A percentile compares a stretch with the other conserved stretches of the same genome.
Conservation (phyloP, 129 eudicot genomes). For the Calendula officinalis region DNA sequence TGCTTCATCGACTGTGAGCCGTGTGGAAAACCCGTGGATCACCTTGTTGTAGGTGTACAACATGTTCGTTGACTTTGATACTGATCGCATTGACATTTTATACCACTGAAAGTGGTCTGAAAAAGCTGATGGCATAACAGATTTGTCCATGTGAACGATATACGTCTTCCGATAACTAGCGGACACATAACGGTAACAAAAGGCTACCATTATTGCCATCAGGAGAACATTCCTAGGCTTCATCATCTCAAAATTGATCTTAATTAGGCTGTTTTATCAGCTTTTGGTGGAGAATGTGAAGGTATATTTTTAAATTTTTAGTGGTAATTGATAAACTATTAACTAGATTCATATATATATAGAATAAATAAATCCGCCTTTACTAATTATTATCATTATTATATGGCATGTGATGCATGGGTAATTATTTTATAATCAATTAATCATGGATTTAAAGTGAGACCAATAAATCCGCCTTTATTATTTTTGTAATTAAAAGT, state of each 20-base stretch:
- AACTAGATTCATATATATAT: no score
- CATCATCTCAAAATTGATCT: constrained; percentile 4
- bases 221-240: constrained; percentile 24
- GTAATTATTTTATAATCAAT: no score
- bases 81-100: constrained; percentile 45
- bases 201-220: constrained; percentile 22
- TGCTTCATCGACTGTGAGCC: constrained; percentile 54
- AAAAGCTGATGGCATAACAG: constrained; percentile 46
- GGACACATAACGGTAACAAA: constrained; percentile 15
- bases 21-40: constrained; percentile 70
- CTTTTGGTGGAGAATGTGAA: neutral
- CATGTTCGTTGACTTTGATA: constrained; percentile 45
- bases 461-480: no score
- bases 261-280: neutral
- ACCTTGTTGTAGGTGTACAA: constrained; percentile 59
- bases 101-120: constrained; percentile 64
- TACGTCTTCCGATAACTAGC: constrained; percentile 46
- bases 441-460: no score
- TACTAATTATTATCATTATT: no score
- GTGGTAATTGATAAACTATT: neutral
- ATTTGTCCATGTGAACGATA: constrained; percentile 79
- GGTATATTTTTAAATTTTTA: neutral
- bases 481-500: no score
- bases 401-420: no score
- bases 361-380: no score